Conservation (phyloP, 371 early-diverging fungal genomes). For the Rhizomucor pusillus region DNA sequence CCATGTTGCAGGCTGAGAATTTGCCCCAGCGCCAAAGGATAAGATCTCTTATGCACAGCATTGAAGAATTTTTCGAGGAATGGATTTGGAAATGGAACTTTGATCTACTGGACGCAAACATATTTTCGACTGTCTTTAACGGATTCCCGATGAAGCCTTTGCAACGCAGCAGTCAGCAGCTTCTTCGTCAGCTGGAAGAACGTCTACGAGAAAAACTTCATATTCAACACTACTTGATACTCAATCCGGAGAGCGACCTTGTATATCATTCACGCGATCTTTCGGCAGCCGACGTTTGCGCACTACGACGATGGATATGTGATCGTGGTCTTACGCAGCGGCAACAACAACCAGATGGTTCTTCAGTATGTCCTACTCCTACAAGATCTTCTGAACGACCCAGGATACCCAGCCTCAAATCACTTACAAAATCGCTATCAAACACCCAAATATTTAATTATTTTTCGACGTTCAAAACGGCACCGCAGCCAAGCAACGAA, state of each 20-base stretch:
- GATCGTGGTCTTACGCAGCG: conserved; percentile 1
- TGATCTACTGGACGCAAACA: conserved; percentile 46
- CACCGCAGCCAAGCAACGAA: too few species aligned
- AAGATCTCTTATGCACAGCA: conserved; percentile 39
- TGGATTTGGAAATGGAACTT: conserved; percentile 71
- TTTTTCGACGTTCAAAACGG: conserved; percentile 37
- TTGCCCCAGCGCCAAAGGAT: conserved; percentile 37
- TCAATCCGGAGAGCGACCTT: conserved; percentile 10
- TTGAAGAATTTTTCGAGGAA: conserved; percentile 64
- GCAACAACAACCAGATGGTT: conserved; percentile 9
- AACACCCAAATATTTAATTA: conserved; percentile 51
- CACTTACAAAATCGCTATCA: conserved; percentile 52
- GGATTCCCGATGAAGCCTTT: conserved; percentile 44
- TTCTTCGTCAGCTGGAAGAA: conserved; percentile 23
- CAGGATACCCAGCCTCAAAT: conserved; percentile 33
- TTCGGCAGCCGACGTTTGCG: conserved; percentile 23
- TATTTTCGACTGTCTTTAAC: conserved; percentile 39
- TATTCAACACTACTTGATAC: too few species aligned
- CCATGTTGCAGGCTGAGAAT: conserved; percentile 23
- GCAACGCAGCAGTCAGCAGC: conserved; percentile 27
- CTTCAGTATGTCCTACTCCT: conserved; percentile 4
- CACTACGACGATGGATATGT: conserved; percentile 29
- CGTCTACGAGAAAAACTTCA: too few species aligned
- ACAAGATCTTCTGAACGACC: not conserved
- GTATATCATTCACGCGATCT: conserved; percentile 43